A percentile compares a stretch with the other conserved stretches of the same genome.
These are phyloP conservation scores for Xylogone sp. DNA, from an alignment of 2,329 filamentous ascomycete species.

Conservation along the genomic window DNA sequence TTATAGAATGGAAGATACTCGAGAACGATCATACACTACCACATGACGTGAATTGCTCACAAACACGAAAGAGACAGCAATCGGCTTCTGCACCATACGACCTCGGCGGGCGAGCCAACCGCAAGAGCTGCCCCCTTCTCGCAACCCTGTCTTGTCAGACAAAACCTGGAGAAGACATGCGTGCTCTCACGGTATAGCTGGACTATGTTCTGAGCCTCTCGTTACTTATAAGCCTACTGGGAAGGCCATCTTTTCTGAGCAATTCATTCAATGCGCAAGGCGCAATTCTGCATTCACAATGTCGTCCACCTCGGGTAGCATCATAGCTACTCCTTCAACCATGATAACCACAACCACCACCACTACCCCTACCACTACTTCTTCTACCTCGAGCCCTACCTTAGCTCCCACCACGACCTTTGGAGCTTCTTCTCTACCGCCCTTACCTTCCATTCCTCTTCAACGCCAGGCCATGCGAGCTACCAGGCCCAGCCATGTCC, in stretches of 20 bases:
- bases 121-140: background rate
- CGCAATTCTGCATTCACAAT: background rate
- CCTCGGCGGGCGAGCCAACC: background rate
- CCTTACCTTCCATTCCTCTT: slow-evolving; percentile 7
- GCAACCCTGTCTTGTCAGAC: slow-evolving; percentile 1
- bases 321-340: slow-evolving; percentile 1
- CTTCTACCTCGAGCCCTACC: slow-evolving; percentile 15
- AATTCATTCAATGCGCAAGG: background rate
- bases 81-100: background rate
- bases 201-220: slow-evolving; percentile 16
- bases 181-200: slow-evolving; percentile 17
- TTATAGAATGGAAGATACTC: background rate
- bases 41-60: background rate
- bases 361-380: slow-evolving; percentile 9
- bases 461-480: slow-evolving; percentile 7
- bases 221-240: background rate
- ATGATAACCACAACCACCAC: slow-evolving; percentile 15
- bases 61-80: background rate
- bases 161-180: slow-evolving; percentile 20
- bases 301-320: background rate
- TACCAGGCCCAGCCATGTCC: slow-evolving; percentile 22
- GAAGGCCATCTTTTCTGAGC: background rate
- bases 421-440: slow-evolving; percentile 6
- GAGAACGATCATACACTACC: background rate
- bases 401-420: slow-evolving; percentile 10